Conservation (phyloP, 176 grass and related monocot species). For the Coix lacrymajobi region DNA sequence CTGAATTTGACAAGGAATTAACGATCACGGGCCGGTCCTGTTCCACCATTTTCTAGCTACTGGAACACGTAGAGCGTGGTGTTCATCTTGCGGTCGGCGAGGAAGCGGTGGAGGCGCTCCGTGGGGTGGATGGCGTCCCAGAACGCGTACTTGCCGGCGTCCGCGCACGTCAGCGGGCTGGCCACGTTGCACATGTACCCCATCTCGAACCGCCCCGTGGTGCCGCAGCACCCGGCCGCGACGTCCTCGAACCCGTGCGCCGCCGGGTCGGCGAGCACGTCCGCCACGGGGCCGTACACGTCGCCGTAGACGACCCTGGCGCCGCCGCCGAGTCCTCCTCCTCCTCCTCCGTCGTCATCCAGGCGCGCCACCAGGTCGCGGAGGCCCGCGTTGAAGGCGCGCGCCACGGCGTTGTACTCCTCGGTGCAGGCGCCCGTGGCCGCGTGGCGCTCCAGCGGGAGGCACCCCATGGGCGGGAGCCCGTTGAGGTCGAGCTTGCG, state of each 20-base stretch:
- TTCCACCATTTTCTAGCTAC: neutral
- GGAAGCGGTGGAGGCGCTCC: conserved; percentile 47
- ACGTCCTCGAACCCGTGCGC: neutral
- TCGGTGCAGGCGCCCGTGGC: conserved; percentile 41
- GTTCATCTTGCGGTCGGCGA: conserved; percentile 64
- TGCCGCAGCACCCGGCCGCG: neutral
- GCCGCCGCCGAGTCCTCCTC: neutral
- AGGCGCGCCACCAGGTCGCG: conserved; percentile 23
- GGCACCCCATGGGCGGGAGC: conserved; percentile 72
- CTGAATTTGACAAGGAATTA: neutral
- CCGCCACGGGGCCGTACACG: neutral
- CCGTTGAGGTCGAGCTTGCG: conserved; percentile 54
- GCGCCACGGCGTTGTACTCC: conserved; percentile 50
- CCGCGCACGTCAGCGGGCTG: neutral
- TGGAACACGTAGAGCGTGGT: conserved; percentile 42
- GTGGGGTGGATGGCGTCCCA: conserved; percentile 59
- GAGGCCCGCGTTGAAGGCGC: conserved; percentile 37
- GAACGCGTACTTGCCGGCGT: conserved; percentile 8
- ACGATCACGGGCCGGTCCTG: neutral
- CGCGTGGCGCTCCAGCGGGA: conserved; percentile 53
- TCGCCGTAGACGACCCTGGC: conserved; percentile 17
- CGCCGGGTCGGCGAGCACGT: conserved; percentile 10
- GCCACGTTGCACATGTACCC: conserved; percentile 1
- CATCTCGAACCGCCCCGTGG: conserved; percentile 19
- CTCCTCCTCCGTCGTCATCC: neutral